A percentile compares a stretch with the other conserved stretches of the same genome.
phyloP scores from a whole-genome alignment of 345 rosid species.

The Lumnitzera racemosa region DNA sequence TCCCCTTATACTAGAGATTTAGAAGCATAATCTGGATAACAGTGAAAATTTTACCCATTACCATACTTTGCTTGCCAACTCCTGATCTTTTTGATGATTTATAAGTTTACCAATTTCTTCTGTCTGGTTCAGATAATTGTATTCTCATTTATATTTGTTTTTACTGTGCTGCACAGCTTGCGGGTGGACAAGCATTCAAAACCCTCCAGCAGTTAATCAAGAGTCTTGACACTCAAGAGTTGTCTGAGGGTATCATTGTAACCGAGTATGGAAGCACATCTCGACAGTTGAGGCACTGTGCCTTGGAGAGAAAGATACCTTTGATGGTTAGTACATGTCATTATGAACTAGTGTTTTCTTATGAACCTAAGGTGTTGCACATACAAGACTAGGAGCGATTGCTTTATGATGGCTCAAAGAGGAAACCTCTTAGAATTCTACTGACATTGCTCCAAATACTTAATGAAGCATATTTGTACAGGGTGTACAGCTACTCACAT shows the following conservation, averaged over 20 bases:
- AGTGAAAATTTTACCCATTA: too few relatives aligned
- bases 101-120: too few relatives aligned
- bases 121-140: background rate
- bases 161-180: constrained; percentile 34
- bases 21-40: too few relatives aligned
- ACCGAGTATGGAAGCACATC: constrained; percentile 38
- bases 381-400: too few relatives aligned
- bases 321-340: constrained; percentile 31
- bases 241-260: constrained; percentile 34
- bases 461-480: too few relatives aligned
- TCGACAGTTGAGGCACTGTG: constrained; percentile 57
- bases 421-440: too few relatives aligned
- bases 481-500: too few relatives aligned
- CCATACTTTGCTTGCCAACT: too few relatives aligned
- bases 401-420: too few relatives aligned
- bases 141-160: background rate
- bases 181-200: constrained; percentile 50
- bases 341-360: background rate
- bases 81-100: too few relatives aligned
- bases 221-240: constrained; percentile 32
- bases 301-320: constrained; percentile 45
- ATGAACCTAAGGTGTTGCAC: background rate
- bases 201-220: constrained; percentile 35
- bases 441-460: too few relatives aligned
- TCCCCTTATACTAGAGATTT: too few relatives aligned